Conservation (phyloP, 2,329 filamentous ascomycete species). For the Pseudonectria buxi region DNA sequence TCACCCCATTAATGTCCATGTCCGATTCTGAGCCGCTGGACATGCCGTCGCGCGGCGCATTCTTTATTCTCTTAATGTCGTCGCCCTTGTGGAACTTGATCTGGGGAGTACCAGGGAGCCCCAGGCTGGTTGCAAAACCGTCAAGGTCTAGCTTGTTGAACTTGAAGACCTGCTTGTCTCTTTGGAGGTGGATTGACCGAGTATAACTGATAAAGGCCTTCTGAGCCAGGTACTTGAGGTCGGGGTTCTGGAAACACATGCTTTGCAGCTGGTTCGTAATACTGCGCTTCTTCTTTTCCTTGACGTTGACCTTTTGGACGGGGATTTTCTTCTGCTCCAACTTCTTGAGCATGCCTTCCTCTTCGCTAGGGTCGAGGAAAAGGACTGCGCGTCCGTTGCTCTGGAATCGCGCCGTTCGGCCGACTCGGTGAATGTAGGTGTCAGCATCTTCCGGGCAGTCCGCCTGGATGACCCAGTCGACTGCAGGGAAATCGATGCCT, state of each 20-base stretch:
- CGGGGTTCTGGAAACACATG: slow-evolving; percentile 91
- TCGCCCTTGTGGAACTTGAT: slow-evolving; percentile 92
- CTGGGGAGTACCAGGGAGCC: slow-evolving; percentile 82
- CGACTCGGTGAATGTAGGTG: slow-evolving; percentile 95
- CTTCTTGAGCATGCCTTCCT: slow-evolving; percentile 80
- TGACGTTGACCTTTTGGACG: slow-evolving; percentile 78
- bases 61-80: slow-evolving; percentile 80
- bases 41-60: slow-evolving; percentile 64
- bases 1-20: slow-evolving; percentile 43
- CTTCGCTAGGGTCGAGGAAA: slow-evolving; percentile 88
- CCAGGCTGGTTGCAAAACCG: slow-evolving; percentile 76
- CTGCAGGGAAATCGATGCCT: slow-evolving; percentile 90
- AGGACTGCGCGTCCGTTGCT: slow-evolving; percentile 80
- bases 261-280: slow-evolving; percentile 83
- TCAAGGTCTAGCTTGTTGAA: slow-evolving; percentile 78
- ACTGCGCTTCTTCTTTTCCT: slow-evolving; percentile 80
- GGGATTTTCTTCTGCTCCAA: slow-evolving; percentile 86
- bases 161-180: slow-evolving; percentile 86
- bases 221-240: slow-evolving; percentile 89
- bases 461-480: slow-evolving; percentile 98
- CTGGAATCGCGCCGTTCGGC: slow-evolving; percentile 89
- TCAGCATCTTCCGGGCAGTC: slow-evolving; percentile 95
- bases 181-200: slow-evolving; percentile 78
- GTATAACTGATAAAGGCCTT: slow-evolving; percentile 93
- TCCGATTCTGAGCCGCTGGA: slow-evolving; percentile 56